Percentiles rank a stretch among this genome's conserved stretches.
These are phyloP conservation scores for Iberis pinnata DNA, from an alignment of 345 rosid species.

Conservation along the genomic window DNA sequence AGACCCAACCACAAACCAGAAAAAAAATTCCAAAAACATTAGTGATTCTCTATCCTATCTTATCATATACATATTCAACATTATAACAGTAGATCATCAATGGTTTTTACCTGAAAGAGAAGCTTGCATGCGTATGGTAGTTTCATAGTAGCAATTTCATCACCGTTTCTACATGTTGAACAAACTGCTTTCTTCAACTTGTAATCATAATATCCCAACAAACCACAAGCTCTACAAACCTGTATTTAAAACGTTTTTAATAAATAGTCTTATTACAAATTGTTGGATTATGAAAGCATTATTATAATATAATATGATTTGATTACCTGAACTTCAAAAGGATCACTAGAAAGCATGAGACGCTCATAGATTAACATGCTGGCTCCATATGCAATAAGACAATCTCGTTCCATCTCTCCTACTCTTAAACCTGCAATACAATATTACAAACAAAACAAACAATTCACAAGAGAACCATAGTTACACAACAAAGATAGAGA, in stretches of 20 bases:
- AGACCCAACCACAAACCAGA: not conserved
- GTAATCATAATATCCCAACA: conserved; percentile 78
- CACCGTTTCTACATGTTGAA: conserved; percentile 73
- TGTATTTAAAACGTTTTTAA: conserved; percentile 22
- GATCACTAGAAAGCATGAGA: conserved; percentile 90
- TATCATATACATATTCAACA: no score
- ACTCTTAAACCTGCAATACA: conserved; percentile 73
- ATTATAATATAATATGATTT: not conserved
- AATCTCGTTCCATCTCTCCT: conserved; percentile 98
- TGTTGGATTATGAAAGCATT: no score
- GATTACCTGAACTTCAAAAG: conserved; percentile 85
- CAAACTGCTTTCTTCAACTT: conserved; percentile 71
- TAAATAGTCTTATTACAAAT: no score
- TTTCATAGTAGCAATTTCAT: conserved; percentile 69
- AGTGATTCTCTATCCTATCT: not conserved
- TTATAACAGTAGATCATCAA: no score
- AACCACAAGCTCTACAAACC: conserved; percentile 87
- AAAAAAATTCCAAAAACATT: no score
- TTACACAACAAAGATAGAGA: conserved; percentile 5
- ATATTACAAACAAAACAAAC: not conserved
- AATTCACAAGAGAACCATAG: conserved; percentile 1
- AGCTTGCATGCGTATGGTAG: conserved; percentile 97
- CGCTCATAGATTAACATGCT: conserved; percentile 88
- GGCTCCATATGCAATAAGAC: conserved; percentile 94
- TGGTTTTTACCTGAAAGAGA: conserved; percentile 61